These are phyloP conservation scores for Escallonia rubra DNA, from an alignment of 129 eudicot genomes.

Conservation along the genomic window DNA sequence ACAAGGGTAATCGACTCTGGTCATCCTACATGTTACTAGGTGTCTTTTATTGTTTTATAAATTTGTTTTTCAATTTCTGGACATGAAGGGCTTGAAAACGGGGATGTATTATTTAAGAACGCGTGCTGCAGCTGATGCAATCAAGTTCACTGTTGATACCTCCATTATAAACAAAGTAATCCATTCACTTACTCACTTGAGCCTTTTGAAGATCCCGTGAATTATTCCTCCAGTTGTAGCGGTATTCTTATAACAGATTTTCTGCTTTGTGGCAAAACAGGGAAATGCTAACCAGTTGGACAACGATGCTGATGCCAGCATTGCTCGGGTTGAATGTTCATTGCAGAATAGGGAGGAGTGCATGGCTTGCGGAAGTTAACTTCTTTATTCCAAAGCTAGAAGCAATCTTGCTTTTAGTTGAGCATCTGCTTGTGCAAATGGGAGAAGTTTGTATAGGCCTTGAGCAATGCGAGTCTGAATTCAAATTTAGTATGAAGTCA, in stretches of 20 bases:
- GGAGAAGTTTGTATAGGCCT: background rate
- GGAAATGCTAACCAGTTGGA: constrained; percentile 15
- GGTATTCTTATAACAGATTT: background rate
- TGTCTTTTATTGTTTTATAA: background rate
- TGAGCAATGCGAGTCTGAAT: background rate
- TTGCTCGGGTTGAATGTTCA: constrained; percentile 52
- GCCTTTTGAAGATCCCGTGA: background rate
- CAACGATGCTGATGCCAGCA: constrained; percentile 27
- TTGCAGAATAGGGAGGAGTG: constrained; percentile 48
- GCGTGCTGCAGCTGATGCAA: constrained; percentile 64
- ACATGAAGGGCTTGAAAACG: constrained; percentile 46
- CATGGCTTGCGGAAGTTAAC: constrained; percentile 50
- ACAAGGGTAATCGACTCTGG: background rate
- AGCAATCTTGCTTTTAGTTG: background rate
- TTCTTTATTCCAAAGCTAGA: background rate
- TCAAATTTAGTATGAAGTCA: background rate
- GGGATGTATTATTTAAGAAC: constrained; percentile 57
- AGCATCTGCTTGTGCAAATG: background rate
- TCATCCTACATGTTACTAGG: background rate
- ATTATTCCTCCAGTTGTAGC: background rate
- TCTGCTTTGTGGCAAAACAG: constrained; percentile 16
- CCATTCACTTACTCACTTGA: background rate
- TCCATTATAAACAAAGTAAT: constrained; percentile 34
- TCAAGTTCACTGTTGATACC: constrained; percentile 61
- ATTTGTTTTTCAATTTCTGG: background rate